These are phyloP conservation scores for Apophysomyces sp. DNA, from an alignment of 371 early-diverging fungal species.

Conservation along the genomic window DNA sequence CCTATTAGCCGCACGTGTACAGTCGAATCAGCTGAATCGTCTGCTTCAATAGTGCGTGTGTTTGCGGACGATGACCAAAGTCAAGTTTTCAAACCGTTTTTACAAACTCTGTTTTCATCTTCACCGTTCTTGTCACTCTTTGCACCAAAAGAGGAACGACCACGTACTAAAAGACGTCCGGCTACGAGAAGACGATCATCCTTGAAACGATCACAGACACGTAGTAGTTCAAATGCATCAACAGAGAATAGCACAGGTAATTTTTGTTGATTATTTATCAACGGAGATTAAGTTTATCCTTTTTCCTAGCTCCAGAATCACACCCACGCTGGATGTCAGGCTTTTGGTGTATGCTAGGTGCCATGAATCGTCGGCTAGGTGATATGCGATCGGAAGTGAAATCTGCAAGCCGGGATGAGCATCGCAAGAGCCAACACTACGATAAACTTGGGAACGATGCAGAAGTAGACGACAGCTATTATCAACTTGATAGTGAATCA, in stretches of 20 bases:
- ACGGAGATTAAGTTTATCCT: neutral
- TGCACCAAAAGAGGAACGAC: neutral
- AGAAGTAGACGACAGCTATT: conserved; percentile 19
- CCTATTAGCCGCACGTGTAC: neutral
- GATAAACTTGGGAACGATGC: neutral
- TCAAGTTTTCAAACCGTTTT: conserved; percentile 24
- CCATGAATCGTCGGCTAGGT: neutral
- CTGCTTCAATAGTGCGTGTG: neutral
- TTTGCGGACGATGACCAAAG: neutral
- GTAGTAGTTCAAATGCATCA: neutral
- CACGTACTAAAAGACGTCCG: neutral
- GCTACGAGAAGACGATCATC: neutral
- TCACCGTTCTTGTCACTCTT: conserved; percentile 20
- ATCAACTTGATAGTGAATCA: conserved; percentile 23
- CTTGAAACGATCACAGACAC: neutral
- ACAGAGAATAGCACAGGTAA: neutral
- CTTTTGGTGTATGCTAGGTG: neutral
- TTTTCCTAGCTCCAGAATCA: neutral
- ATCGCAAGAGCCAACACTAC: neutral
- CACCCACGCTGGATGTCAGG: neutral
- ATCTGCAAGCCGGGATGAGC: neutral
- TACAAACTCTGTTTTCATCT: conserved; percentile 33
- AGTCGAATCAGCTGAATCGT: neutral
- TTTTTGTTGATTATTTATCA: neutral
- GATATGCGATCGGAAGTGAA: neutral